Percentiles rank a stretch among this genome's conserved stretches.
Evolutionary conservation across 1,139 yeast species (phyloP).

Genomic region (Yamadazyma dushanensis): DNA sequence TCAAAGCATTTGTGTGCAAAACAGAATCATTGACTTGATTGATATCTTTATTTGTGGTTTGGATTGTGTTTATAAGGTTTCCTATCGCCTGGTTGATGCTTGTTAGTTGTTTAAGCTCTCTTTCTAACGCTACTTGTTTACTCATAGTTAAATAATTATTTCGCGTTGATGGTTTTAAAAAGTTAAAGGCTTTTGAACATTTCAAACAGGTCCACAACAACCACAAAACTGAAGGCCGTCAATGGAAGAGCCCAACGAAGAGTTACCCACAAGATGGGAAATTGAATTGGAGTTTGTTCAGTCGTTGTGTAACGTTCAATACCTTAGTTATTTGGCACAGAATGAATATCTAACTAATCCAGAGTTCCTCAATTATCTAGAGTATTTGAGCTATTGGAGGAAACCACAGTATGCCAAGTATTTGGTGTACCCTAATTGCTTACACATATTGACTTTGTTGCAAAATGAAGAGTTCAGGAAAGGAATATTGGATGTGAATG

Average conservation of each 20-base stretch:
- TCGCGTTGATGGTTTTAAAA: neutral
- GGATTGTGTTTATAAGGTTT: constrained; percentile 29
- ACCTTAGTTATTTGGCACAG: constrained; percentile 73
- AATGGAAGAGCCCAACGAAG: constrained; percentile 11
- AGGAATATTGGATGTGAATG: constrained; percentile 56
- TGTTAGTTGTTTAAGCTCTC: constrained; percentile 37
- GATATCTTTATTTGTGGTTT: constrained; percentile 28
- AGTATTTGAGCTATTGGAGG: constrained; percentile 75
- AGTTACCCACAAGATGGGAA: constrained; percentile 74
- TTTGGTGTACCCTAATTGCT: constrained; percentile 72
- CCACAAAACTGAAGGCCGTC: neutral
- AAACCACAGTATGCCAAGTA: constrained; percentile 64
- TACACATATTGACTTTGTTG: constrained; percentile 61
- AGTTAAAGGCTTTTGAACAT: too few relatives aligned
- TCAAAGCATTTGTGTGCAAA: constrained; percentile 35
- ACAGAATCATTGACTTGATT: constrained; percentile 32
- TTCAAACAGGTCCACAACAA: neutral
- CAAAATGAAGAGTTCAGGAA: constrained; percentile 57
- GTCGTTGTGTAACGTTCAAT: constrained; percentile 76
- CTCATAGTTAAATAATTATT: constrained; percentile 12
- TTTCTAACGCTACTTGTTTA: constrained; percentile 34
- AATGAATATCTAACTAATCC: constrained; percentile 63
- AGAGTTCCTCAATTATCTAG: constrained; percentile 61
- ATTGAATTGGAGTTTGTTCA: constrained; percentile 82
- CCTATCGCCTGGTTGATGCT: constrained; percentile 33